Conservation (phyloP, 2,329 filamentous ascomycete species). For the Colletotrichum destructivum region DNA sequence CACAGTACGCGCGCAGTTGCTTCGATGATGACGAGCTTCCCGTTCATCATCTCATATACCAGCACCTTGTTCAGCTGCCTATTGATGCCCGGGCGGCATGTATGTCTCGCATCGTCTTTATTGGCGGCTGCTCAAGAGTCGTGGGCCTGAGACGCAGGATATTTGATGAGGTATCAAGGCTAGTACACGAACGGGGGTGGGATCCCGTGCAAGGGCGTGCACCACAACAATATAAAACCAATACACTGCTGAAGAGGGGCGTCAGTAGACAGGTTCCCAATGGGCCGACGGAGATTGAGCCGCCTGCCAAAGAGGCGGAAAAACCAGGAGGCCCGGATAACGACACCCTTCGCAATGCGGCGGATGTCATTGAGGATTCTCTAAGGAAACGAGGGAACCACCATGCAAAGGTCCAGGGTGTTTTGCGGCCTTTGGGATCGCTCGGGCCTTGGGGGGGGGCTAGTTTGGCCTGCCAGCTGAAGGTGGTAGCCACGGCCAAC, state of each 20-base stretch:
- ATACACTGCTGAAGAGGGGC: conserved; percentile 58
- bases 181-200: conserved; percentile 83
- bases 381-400: conserved; percentile 54
- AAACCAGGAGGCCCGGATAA: conserved; percentile 49
- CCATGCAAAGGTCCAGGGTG: conserved; percentile 64
- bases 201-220: conserved; percentile 80
- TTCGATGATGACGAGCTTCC: conserved; percentile 92
- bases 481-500: conserved; percentile 77
- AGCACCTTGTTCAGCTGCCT: conserved; percentile 80
- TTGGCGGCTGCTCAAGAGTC: conserved; percentile 84
- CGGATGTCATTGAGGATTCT: conserved; percentile 72
- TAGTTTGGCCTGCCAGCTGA: conserved; percentile 78
- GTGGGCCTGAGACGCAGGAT: conserved; percentile 85
- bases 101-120: conserved; percentile 91
- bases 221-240: conserved; percentile 67
- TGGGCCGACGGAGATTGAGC: conserved; percentile 42
- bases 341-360: conserved; percentile 57
- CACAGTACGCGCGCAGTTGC: conserved; percentile 64
- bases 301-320: conserved; percentile 23
- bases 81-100: conserved; percentile 87
- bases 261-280: conserved; percentile 45
- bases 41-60: conserved; percentile 82
- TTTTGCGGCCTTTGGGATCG: conserved; percentile 76
- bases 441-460: conserved; percentile 83
- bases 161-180: conserved; percentile 78